Conservation (phyloP, 208 protist genomes). For the Porcisia deanei region DNA sequence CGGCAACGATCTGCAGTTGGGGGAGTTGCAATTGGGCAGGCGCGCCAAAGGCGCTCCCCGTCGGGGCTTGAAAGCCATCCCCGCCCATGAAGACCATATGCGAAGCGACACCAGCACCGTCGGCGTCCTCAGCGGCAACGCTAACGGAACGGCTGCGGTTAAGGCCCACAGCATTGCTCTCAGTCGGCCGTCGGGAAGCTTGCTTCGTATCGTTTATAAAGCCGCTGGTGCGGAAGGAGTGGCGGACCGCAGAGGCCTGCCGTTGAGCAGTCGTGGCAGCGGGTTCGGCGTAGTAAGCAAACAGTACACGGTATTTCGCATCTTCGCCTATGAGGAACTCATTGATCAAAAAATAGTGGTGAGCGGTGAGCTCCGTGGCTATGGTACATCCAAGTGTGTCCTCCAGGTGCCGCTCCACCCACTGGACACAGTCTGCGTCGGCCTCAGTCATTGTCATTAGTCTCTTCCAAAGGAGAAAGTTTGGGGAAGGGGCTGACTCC, state of each 20-base stretch:
- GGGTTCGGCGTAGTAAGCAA: slow-evolving; percentile 66
- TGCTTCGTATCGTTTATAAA: neutral
- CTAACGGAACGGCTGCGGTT: slow-evolving; percentile 26
- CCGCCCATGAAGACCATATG: slow-evolving; percentile 1
- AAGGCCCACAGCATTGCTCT: slow-evolving; percentile 9
- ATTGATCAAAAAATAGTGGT: slow-evolving; percentile 59
- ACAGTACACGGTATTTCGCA: slow-evolving; percentile 56
- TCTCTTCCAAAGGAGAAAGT: neutral
- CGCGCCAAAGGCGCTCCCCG: neutral
- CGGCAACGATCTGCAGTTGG: slow-evolving; percentile 39
- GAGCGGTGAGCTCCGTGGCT: slow-evolving; percentile 42
- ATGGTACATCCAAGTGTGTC: slow-evolving; percentile 56
- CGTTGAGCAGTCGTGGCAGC: slow-evolving; percentile 3
- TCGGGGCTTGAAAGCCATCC: neutral
- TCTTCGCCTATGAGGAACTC: slow-evolving; percentile 90
- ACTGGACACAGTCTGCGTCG: slow-evolving; percentile 79
- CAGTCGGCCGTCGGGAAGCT: slow-evolving; percentile 8
- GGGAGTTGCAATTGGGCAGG: neutral
- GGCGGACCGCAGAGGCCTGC: neutral
- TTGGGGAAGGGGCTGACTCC: neutral
- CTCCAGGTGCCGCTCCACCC: slow-evolving; percentile 67
- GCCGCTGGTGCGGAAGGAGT: neutral
- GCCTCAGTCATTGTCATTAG: slow-evolving; percentile 50
- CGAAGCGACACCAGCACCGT: neutral
- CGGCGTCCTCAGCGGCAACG: slow-evolving; percentile 19